Conservation (phyloP, 1,284 basidiomycete species). For the Cerioporus squamosus region DNA sequence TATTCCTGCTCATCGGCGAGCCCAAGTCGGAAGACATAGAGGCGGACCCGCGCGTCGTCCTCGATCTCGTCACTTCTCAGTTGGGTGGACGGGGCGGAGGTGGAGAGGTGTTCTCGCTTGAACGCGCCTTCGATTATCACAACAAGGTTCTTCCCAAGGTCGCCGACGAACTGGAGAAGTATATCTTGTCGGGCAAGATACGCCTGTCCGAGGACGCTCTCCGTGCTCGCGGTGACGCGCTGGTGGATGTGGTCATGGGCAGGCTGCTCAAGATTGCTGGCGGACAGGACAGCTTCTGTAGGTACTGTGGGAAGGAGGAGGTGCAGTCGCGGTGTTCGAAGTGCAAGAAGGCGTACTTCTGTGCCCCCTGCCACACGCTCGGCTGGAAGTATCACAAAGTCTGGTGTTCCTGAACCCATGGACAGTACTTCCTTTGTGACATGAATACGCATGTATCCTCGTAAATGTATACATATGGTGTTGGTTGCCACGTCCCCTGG, state of each 20-base stretch:
- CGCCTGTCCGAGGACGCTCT: slow-evolving; percentile 10
- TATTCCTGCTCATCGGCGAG: slow-evolving; percentile 25
- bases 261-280: slow-evolving; percentile 18
- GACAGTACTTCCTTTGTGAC: background rate
- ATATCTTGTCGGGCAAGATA: slow-evolving; percentile 21
- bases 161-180: slow-evolving; percentile 21
- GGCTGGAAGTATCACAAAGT: slow-evolving; percentile 30
- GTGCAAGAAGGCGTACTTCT: slow-evolving; percentile 27
- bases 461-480: too few species aligned
- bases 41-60: slow-evolving; percentile 22
- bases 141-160: slow-evolving; percentile 21
- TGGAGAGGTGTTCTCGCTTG: slow-evolving; percentile 26
- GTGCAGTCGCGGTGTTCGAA: slow-evolving; percentile 25
- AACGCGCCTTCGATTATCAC: slow-evolving; percentile 27
- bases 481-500: too few species aligned
- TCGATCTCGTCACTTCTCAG: slow-evolving; percentile 27
- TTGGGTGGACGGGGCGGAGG: slow-evolving; percentile 26
- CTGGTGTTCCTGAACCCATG: slow-evolving; percentile 17
- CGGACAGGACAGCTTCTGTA: slow-evolving; percentile 25
- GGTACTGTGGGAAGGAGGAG: slow-evolving; percentile 26
- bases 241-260: slow-evolving; percentile 20
- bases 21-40: slow-evolving; percentile 16
- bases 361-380: slow-evolving; percentile 17
- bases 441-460: background rate
- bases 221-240: slow-evolving; percentile 17